Evolutionary conservation across 352 stramenopile genomes (phyloP), one percentile per base, ranked within the genome.

Genomic region (Phytophthora niederhauseri): DNA sequence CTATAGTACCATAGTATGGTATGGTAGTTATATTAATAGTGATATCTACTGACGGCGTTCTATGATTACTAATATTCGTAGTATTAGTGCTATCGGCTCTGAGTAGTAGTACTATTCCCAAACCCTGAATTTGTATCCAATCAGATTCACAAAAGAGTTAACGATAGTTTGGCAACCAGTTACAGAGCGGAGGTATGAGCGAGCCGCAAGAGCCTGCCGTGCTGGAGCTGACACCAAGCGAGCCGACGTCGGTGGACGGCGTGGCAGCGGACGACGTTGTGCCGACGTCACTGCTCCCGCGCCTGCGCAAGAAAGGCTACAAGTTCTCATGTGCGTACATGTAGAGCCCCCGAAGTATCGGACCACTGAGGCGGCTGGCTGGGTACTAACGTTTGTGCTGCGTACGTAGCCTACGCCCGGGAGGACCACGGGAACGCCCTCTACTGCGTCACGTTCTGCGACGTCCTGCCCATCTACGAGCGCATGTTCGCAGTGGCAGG

Each of bases 381-480:
- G 19, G 15, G n/a, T 64, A 51, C 61, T 57, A 34, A 52, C 53
- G 9, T 54, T 41, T 49, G 19, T 61, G 62, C 34, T 49, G 28
- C 20, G 36, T 11, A 93, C 20, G 36, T 11, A 93, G 85, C 82
- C 34, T 93, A 91, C 57, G 81, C 82, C 9, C 69, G 77, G 59
- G 85, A 94, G 58, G 85, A 94, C 64, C 85, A 94, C 43, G 79
- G 76, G 5, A 94, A 90, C 43, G 81, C 86, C 14, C 85, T 94
- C 59, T 94, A 94, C 66, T 90, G 82, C 20, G 84, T 94, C 20
- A 64, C 79, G 12, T 94, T 94, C 57, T 94, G 86, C 38, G 78
- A 92, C 34, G 73, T 92, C 15, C 56, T 91, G 28, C 77, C 84
- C 15, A 75, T 79, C 19, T 94, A 91, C 63, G 84, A 94, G 70